Conservation (phyloP, 441 rosid genomes). For the Melastoma candidum region DNA sequence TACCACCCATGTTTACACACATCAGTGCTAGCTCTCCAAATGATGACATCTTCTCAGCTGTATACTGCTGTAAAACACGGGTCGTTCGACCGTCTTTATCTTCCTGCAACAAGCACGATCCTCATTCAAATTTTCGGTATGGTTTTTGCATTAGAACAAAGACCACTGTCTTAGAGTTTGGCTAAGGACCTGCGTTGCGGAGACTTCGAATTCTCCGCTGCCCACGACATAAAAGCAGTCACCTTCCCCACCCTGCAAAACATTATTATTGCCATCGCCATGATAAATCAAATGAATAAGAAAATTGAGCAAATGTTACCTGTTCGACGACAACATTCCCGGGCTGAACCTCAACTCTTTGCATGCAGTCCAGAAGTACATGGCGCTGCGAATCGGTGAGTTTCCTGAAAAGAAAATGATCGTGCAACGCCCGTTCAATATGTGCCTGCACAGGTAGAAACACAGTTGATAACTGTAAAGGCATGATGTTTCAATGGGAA, state of each 20-base stretch:
- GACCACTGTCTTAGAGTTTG: too few species aligned
- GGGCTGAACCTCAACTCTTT: constrained; percentile 82
- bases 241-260: constrained; percentile 96
- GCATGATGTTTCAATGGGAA: constrained; percentile 1
- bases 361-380: constrained; percentile 98
- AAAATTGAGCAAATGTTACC: constrained; percentile 25
- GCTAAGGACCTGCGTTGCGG: constrained; percentile 39
- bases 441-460: constrained; percentile 54
- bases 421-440: constrained; percentile 76
- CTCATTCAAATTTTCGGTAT: too few species aligned
- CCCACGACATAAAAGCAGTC: constrained; percentile 98
- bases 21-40: constrained; percentile 97
- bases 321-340: constrained; percentile 94
- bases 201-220: constrained; percentile 96
- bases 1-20: constrained; percentile 28
- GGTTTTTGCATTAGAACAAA: too few species aligned
- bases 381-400: constrained; percentile 92
- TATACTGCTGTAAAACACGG: constrained; percentile 81
- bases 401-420: constrained; percentile 97
- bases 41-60: constrained; percentile 95
- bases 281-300: background rate
- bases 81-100: constrained; percentile 77
- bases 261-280: constrained; percentile 10
- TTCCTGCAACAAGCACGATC: constrained; percentile 31
- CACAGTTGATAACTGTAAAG: background rate